Base-by-base conservation (phyloP, 768 basidiomycete genomes). In the Tulasnella calospora region DNA sequence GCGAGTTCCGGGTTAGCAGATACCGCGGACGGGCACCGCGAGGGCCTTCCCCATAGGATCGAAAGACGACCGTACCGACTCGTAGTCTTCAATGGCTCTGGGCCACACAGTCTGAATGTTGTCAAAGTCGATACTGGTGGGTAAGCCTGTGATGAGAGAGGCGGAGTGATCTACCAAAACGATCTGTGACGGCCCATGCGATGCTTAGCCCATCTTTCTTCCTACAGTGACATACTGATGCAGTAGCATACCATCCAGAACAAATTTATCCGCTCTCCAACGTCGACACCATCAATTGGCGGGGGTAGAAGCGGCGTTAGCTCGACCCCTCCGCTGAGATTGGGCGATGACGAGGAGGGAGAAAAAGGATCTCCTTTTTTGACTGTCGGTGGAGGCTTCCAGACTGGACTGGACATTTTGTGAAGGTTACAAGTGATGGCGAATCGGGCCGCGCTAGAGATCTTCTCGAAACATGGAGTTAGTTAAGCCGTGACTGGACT, bases 51-150 rank as follows among this genome's bases (percentile, higher is more conserved):
- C 10, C 46, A n/a, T 10, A 33, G 1, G 13, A 41, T 30, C 19
- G 46, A 30, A 27, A 13, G 8, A 9, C 55, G 3, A 27, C 72
- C 71, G 19, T 73, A 78, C 78, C 71, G 51, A 30, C 38, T 73
- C 78, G 51, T 73, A 78, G 30, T 78, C 72, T 41, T 78, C 78
- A 30, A 78, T 73, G 10, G 78, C 40, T 27, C 71, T 46, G 23
- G 78, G 78, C 78, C 78, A 78, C 36, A 78, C 78, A 8, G 78
- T 78, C n/a, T 74, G 46, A 44, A 79, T 79, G 40, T 79, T 72
- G 23, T 79, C 51, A 46, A 73, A 78, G 44, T 71, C 70, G 33
- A 78, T n/a, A 40, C 71, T 78, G 23, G 77, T 46, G 30, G 77
- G 77, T 35, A 78, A 69, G 35, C 77, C 77, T 23, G 77, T 78